Evolutionary conservation across 2,329 filamentous ascomycete genomes (phyloP), one percentile per base, ranked within the genome.

Genomic region (Fusarium compactum): DNA sequence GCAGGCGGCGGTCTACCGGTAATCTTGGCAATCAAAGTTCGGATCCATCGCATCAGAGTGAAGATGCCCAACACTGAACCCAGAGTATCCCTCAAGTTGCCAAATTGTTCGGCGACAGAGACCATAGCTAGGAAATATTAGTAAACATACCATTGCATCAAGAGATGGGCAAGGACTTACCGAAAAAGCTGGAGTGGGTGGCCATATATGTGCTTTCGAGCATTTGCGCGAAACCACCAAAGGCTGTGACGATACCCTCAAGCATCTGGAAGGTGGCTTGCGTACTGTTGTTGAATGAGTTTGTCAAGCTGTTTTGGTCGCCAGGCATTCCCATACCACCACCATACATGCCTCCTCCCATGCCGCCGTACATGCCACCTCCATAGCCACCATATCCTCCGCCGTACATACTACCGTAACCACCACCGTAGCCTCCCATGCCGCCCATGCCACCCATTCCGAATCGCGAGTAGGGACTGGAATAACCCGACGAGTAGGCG

Each of bases 161-260:
- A 29, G 3, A 4, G 24, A 9, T 8, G 20, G 18, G 11, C 7
- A 24, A 44, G 9, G 24, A 72, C 91, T 76, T 87, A 97, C 94
- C 95, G 77, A 98, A 99, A 82, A 99, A 99, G 57, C 94, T 97
- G 8, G 95, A 98, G 81, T 99, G 96, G 1, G 96, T 99, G 30
- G 97, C 96, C 97, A 99, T 99, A 77, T 98, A 99, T 14, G 96
- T 98, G 84, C 96, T 98, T 83, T 99, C 96, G 29, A 99, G 87
- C 96, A 99, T 99, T 84, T 99, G 96, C 15, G 97, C 94, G 78
- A 99, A 98, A 1, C 97, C 96, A 22, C 95, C 95, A 84, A 99
- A 99, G 4, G 96, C 95, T 25, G 94, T 93, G 16, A 99, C 96
- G 62, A 99, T 92, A 74, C 95, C 96, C 83, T 99, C 96, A 54